A percentile compares a stretch with the other conserved stretches of the same genome.
Conservation (phyloP, 1,284 basidiomycete species). For the Sporisorium iseilematis-ciliati region DNA sequence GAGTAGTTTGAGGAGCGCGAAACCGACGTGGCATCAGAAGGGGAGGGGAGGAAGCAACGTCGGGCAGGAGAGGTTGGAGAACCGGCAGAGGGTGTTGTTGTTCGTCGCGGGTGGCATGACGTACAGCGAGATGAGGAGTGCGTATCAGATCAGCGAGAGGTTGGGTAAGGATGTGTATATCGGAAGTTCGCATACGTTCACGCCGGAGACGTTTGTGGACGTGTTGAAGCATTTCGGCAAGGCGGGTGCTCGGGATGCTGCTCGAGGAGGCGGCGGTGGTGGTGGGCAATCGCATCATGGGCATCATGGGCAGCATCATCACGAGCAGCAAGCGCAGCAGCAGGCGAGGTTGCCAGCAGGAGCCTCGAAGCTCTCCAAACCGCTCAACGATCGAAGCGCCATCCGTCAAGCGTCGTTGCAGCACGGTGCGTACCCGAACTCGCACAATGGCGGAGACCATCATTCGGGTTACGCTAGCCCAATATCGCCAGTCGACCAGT, state of each 20-base stretch:
- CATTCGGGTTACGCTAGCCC: slow-evolving; percentile 16
- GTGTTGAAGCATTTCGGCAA: slow-evolving; percentile 77
- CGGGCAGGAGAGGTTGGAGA: slow-evolving; percentile 71
- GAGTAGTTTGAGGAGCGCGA: slow-evolving; percentile 55
- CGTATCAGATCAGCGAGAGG: slow-evolving; percentile 81
- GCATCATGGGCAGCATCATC: background rate
- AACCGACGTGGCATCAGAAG: slow-evolving; percentile 63
- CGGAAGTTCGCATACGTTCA: slow-evolving; percentile 88
- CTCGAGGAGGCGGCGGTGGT: background rate
- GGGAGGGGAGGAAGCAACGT: slow-evolving; percentile 37
- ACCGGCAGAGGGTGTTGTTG: slow-evolving; percentile 84
- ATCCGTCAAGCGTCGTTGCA: slow-evolving; percentile 37
- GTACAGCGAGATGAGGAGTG: slow-evolving; percentile 91
- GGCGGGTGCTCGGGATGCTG: slow-evolving; percentile 38
- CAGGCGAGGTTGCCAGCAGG: slow-evolving; percentile 35
- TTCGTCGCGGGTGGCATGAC: slow-evolving; percentile 97
- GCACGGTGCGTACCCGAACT: slow-evolving; percentile 17
- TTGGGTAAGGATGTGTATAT: slow-evolving; percentile 91
- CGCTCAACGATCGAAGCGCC: slow-evolving; percentile 49
- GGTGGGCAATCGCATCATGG: slow-evolving; percentile 11
- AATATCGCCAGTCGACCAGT: slow-evolving; percentile 14
- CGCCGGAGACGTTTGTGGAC: slow-evolving; percentile 85
- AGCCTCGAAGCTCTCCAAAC: slow-evolving; percentile 37
- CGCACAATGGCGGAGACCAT: slow-evolving; percentile 3
- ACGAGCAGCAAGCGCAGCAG: slow-evolving; percentile 8